Evolutionary conservation across 345 rosid species (phyloP).

Genomic region (Citrus unshiu): DNA sequence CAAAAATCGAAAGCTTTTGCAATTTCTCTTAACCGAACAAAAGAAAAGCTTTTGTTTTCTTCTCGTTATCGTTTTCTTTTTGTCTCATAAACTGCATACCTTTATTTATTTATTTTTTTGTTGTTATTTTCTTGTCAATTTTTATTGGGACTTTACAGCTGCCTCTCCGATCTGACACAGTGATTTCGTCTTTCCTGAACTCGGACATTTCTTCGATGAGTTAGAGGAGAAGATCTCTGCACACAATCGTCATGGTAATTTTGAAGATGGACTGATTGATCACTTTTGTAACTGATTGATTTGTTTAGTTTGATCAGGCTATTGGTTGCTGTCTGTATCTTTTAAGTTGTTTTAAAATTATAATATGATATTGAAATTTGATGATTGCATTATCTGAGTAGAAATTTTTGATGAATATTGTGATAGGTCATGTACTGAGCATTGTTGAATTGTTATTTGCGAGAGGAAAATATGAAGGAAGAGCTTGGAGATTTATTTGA

Average conservation of each 20-base stretch:
- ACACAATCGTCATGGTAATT: conserved; percentile 33
- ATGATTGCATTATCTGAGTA: background rate
- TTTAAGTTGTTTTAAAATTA: background rate
- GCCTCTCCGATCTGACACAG: conserved; percentile 28
- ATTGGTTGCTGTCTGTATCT: background rate
- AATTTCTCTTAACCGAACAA: background rate
- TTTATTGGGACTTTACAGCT: background rate
- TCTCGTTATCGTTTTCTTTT: background rate
- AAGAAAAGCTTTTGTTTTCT: background rate
- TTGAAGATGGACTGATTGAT: background rate
- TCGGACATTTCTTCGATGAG: conserved; percentile 21
- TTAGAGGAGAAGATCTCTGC: conserved; percentile 24
- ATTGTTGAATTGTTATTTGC: background rate
- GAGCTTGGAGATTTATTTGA: background rate
- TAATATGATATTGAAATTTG: background rate
- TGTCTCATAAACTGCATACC: background rate
- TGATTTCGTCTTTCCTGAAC: background rate
- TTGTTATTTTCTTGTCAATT: background rate
- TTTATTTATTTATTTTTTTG: background rate
- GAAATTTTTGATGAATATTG: background rate
- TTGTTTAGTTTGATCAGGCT: background rate
- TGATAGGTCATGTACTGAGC: background rate
- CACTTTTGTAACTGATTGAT: background rate
- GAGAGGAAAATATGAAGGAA: background rate
- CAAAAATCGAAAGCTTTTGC: background rate